A percentile compares a stretch with the other conserved stretches of the same genome.
Evolutionary conservation across 2,329 filamentous ascomycete genomes (phyloP).

Genomic region (Trichoderma sp.): DNA sequence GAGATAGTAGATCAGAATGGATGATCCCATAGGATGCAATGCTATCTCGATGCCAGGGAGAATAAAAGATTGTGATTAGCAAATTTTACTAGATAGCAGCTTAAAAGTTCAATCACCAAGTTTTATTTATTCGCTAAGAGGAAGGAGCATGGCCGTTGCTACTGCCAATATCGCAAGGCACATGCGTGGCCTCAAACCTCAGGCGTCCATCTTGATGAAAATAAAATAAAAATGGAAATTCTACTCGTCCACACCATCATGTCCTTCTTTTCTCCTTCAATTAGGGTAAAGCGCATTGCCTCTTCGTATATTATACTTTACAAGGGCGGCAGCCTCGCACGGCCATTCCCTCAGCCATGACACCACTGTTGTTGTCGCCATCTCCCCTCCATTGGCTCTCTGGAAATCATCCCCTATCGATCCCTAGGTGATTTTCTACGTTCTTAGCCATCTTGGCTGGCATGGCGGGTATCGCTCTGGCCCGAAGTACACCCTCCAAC

Average conservation of each 20-base stretch:
- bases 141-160: neutral
- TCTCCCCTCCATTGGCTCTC: neutral
- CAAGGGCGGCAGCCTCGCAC: neutral
- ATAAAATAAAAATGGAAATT: no score
- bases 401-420: neutral
- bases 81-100: neutral
- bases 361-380: neutral
- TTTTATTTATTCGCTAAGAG: neutral
- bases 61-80: neutral
- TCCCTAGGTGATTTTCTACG: neutral
- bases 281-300: neutral
- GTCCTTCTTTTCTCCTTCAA: neutral
- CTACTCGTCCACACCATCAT: neutral
- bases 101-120: neutral
- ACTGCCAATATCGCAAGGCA: neutral
- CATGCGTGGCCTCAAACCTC: neutral
- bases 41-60: neutral
- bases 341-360: neutral
- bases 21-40: neutral
- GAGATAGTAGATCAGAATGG: neutral
- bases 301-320: conserved; percentile 6
- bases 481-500: neutral
- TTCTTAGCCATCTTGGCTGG: neutral
- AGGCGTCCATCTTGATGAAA: neutral
- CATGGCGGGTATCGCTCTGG: neutral